Evolutionary conservation across 768 basidiomycete species (phyloP), one percentile per base, ranked within the genome.

Genomic region (Leccinum boreale): DNA sequence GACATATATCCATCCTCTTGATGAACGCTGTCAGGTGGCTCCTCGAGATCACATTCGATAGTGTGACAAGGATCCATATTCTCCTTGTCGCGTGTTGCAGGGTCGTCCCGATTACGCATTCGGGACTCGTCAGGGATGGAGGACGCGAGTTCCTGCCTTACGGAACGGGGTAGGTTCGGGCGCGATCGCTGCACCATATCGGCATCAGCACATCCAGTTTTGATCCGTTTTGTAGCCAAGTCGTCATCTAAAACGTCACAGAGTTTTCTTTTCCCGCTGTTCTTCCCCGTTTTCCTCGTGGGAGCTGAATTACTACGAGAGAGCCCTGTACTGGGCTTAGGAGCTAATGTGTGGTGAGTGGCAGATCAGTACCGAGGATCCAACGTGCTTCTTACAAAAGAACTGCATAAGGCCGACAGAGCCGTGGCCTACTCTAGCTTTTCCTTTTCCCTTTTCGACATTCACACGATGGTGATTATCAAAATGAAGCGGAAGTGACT

Each of bases 1-100:
- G 90, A 90, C 53, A 89, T 77, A 71, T 92, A 93, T 15, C 91
- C 90, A 59, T 89, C 89, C 67, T 92, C 91, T 72, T 90, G 90
- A 65, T 78, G 77, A 15, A 90, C 83, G 10, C 63, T 66, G 52
- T 82, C 77, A 33, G 68, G 63, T 48, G 58, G 65, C 24, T 77
- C 69, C 29, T 77, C 73, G 8, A 75, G 73, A 57, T 81, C 74
- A 39, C 75, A 72, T 56, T 79, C 78, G 56, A 74, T 69, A 52
- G 76, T 73, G 21, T 64, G 64, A 44, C 73, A 73, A 35, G 74
- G 74, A 39, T 74, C 71, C 21, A 74, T 73, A 52, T 75, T 77
- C 19, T 75, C 79, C 50, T 74, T 70, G 59, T 70, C 69, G 8
- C 74, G 68, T 45, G 71, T 61, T 53, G 74, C 58, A 23, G 75